phyloP scores from a whole-genome alignment of 768 basidiomycete species.

The Boletus rubescentipes region DNA sequence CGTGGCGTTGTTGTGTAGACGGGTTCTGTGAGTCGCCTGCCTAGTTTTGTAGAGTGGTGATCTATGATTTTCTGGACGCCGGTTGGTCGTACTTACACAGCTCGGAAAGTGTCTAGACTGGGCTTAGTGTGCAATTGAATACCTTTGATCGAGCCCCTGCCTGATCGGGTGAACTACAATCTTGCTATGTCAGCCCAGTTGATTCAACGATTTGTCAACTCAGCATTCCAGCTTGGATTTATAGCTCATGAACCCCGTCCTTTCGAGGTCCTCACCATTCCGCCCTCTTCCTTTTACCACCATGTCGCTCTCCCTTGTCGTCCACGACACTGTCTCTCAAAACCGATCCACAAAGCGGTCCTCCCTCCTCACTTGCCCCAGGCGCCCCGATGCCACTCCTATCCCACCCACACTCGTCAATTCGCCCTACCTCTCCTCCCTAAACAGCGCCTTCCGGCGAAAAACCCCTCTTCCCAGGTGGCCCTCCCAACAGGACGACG shows the following conservation, averaged over 20 bases:
- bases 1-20: slow-evolving; percentile 64
- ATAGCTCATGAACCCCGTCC: slow-evolving; percentile 6
- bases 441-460: slow-evolving; percentile 48
- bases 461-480: slow-evolving; percentile 32
- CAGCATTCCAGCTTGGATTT: slow-evolving; percentile 12
- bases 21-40: slow-evolving; percentile 41
- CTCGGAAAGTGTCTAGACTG: slow-evolving; percentile 22
- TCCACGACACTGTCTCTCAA: slow-evolving; percentile 13
- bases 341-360: slow-evolving; percentile 19
- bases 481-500: slow-evolving; percentile 53
- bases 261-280: slow-evolving; percentile 10
- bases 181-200: slow-evolving; percentile 27
- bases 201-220: slow-evolving; percentile 28
- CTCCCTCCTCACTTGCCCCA: slow-evolving; percentile 12
- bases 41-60: slow-evolving; percentile 15
- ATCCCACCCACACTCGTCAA: slow-evolving; percentile 58
- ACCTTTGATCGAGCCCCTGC: slow-evolving; percentile 20
- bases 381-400: slow-evolving; percentile 40
- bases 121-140: slow-evolving; percentile 16
- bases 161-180: slow-evolving; percentile 14
- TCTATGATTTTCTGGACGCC: slow-evolving; percentile 21
- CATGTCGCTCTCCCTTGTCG: slow-evolving; percentile 18
- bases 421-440: slow-evolving; percentile 54
- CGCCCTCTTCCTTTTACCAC: neutral
- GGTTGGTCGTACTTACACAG: slow-evolving; percentile 16